These are phyloP conservation scores for Fusarium udum DNA, from an alignment of 2,329 filamentous ascomycete species.

Conservation along the genomic window DNA sequence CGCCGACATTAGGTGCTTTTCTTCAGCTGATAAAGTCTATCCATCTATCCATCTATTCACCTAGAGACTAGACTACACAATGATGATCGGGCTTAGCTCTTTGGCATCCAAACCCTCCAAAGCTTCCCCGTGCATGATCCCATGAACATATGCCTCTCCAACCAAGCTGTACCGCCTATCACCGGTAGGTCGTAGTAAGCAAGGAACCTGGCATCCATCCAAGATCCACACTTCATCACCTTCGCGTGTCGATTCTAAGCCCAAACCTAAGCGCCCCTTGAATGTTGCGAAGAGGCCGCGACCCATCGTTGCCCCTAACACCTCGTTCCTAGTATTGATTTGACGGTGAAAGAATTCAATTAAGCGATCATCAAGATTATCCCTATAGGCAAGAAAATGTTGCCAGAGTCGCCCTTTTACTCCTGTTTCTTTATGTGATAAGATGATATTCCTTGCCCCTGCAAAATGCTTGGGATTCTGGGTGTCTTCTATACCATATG, in stretches of 20 bases:
- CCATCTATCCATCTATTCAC: no score
- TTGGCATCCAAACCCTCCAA: rapidly evolving
- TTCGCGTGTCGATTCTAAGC: rapidly evolving
- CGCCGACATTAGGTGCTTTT: not conserved
- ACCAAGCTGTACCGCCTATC: not conserved
- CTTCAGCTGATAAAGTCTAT: not conserved
- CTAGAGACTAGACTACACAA: not conserved
- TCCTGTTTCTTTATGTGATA: no score
- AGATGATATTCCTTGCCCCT: no score
- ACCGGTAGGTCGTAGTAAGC: rapidly evolving
- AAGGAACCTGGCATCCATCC: not conserved
- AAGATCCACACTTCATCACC: not conserved
- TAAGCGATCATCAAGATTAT: no score
- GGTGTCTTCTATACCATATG: no score
- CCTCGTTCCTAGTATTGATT: no score
- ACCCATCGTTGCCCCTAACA: no score
- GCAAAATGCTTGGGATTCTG: no score
- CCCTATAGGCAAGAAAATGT: no score
- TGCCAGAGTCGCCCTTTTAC: no score
- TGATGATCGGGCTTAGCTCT: rapidly evolving
- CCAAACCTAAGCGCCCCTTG: rapidly evolving
- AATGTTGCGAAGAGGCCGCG: rapidly evolving
- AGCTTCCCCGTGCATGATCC: not conserved
- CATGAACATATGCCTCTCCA: not conserved
- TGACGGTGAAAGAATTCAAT: no score